Base-by-base conservation (phyloP, 805 yeast genomes). In the Torulaspora microellipsoides region DNA sequence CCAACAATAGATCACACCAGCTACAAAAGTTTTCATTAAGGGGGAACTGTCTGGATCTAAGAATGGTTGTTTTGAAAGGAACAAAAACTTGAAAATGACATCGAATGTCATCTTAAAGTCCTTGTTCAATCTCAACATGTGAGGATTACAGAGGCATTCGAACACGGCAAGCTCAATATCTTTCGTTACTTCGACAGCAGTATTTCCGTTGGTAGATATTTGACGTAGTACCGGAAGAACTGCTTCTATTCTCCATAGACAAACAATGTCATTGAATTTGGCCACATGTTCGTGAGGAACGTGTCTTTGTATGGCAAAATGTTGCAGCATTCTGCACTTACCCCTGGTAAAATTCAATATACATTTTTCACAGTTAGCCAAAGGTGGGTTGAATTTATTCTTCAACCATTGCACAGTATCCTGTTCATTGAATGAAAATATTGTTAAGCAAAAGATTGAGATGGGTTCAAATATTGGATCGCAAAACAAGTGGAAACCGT, bases 351-450 rank as follows among this genome's bases (percentile, higher is more conserved):
- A 84, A 27, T 69, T 61, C 15, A 66, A 47, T 5, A 80, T 65
- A 62, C 93, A 85, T 4, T 70, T 63, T 2, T 70, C 65, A 61
- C 93, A 85, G 3, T 57, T 46, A 30, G 66, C 61, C 11, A 84
- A 60, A 17, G 72, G 65, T 1, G 62, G 58, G 3, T 62, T 59
- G 38, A 77, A 65, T 11, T 54, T 51, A 8, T 67, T 66, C 38
- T 71, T 69, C 42, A 73, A 61, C 71, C 77, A 72, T 4, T 54
- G 54, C 13, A 74, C 66, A 1, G 74, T 71, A n/a, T 67, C 71
- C 31, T 67, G 67, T 20, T 70, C 75, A 46, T 55, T 60, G 53
- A 82, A 80, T 3, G 89, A 80, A 56, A 81, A 81, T 46, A 80
- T 64, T 12, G 83, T 75, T 42, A 83, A 60, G 8, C 75, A 65